phyloP scores from a whole-genome alignment of 1,139 yeast species.

The Torulaspora globosa region DNA sequence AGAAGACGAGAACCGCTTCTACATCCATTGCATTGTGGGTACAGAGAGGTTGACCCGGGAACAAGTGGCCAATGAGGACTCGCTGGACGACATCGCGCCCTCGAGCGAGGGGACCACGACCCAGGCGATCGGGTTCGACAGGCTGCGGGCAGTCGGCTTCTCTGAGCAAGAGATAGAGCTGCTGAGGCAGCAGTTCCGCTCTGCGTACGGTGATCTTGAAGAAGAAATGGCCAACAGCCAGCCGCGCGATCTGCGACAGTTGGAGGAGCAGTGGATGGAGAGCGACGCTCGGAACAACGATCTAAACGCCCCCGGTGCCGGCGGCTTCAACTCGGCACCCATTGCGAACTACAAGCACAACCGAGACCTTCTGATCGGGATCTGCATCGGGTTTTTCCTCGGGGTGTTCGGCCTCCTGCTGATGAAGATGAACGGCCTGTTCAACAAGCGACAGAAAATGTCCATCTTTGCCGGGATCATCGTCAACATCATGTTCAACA shows the following conservation, averaged over 20 bases:
- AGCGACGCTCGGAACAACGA: constrained; percentile 50
- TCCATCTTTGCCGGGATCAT: constrained; percentile 60
- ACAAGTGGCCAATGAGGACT: constrained; percentile 63
- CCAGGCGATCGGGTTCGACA: constrained; percentile 79
- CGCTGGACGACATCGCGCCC: constrained; percentile 45
- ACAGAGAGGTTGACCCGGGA: constrained; percentile 51
- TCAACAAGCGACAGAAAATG: constrained; percentile 57
- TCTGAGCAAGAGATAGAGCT: constrained; percentile 69
- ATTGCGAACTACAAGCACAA: constrained; percentile 42
- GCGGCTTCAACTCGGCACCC: constrained; percentile 31
- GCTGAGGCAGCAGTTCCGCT: constrained; percentile 68
- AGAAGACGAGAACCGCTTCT: constrained; percentile 39
- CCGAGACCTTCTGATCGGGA: constrained; percentile 59
- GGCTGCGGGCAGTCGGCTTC: constrained; percentile 79
- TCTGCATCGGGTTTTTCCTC: constrained; percentile 57
- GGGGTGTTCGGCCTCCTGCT: constrained; percentile 61
- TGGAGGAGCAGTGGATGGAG: constrained; percentile 91
- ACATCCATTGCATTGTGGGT: constrained; percentile 79
- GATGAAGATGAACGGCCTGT: constrained; percentile 52
- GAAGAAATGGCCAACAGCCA: constrained; percentile 36
- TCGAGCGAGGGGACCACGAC: constrained; percentile 47
- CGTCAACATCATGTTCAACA: constrained; percentile 55
- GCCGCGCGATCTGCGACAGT: constrained; percentile 42
- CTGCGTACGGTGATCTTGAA: constrained; percentile 52
- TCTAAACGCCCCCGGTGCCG: constrained; percentile 23